Evolutionary conservation across 495 filamentous ascomycete species (phyloP), one percentile per base, ranked within the genome.

Genomic region (Acidiella bohemica): DNA sequence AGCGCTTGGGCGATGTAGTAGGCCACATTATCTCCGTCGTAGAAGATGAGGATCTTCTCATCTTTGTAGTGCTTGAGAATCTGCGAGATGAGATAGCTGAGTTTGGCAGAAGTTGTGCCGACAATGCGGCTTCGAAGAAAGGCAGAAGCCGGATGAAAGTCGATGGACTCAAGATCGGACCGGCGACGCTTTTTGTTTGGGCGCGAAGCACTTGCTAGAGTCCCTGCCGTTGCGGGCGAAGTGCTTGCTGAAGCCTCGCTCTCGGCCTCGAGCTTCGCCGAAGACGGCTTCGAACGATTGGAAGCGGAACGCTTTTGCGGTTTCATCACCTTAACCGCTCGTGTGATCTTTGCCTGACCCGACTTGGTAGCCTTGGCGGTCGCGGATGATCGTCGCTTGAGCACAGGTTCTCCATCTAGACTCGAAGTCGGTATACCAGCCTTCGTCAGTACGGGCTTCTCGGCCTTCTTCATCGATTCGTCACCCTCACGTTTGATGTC

Each of bases 11-110:
- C 80, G 28, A 94, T 46, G 51, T 65, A 65, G 43, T 54, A 65
- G 0, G 87, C 85, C 4, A 80, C 67, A 52, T 90, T 86, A 36
- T 85, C 76, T 38, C 78, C 78, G 39, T 94, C 87, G 60, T 93
- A 94, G 55, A 96, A 96, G 17, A 95, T 71, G 29, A 96, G 70
- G 20, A 88, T 94, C 53, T 96, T 93, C 42, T 93, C 85, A 0
- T 67, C 53, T 5, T 66, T 54, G 30, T 93, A 72, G 35, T 84
- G 64, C 33, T 71, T 61, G 2, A 73, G 50, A 10, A 95, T 72
- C 38, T 68, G 64, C 39, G 84, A 77, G 7, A 94, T 59, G 1
- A 96, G 67, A 49, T 95, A 94, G 2, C 80, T 84, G 2, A 96
- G 64, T 58, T 96, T 96, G 0, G 78, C 76, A 0, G 88, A 96